Conservation (phyloP, 352 stramenopile genomes). For the Phytophthora multivora region DNA sequence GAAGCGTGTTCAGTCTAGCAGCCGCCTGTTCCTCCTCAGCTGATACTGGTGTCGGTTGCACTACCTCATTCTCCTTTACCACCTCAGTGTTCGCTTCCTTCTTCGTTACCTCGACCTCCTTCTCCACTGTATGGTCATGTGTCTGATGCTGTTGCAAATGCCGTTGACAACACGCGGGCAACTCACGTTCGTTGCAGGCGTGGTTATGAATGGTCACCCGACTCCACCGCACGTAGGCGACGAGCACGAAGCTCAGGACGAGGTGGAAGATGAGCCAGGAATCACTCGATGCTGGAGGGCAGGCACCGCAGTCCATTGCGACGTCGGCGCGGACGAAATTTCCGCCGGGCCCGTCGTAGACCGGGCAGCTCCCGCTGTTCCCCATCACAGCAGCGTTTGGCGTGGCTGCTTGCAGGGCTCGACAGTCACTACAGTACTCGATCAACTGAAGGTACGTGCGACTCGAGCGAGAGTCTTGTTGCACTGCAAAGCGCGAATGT, state of each 20-base stretch:
- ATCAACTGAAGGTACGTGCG: constrained; percentile 8
- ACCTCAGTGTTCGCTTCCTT: constrained; percentile 1
- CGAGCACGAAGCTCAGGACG: constrained; percentile 47
- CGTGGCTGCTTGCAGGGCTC: background rate
- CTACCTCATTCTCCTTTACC: constrained; percentile 23
- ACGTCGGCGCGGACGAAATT: constrained; percentile 34
- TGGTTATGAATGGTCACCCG: constrained; percentile 36
- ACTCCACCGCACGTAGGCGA: constrained; percentile 49
- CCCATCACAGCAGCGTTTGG: constrained; percentile 15
- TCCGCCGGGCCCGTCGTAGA: constrained; percentile 22
- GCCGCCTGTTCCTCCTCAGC: constrained; percentile 13
- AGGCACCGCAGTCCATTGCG: constrained; percentile 23
- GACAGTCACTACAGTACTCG: background rate
- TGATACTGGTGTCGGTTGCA: constrained; percentile 9
- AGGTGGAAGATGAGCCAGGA: constrained; percentile 46
- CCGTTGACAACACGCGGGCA: constrained; percentile 21
- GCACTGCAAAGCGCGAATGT: constrained; percentile 24
- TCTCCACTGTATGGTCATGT: constrained; percentile 6
- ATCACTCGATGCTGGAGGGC: constrained; percentile 11
- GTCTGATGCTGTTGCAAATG: constrained; percentile 18
- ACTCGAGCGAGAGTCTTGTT: constrained; percentile 10
- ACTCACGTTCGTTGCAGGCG: constrained; percentile 21
- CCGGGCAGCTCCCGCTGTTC: constrained; percentile 20
- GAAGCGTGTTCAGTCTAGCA: constrained; percentile 24
- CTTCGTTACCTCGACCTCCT: background rate